Conservation (phyloP, 2,329 filamentous ascomycete genomes). For the Colletotrichum agaves region DNA sequence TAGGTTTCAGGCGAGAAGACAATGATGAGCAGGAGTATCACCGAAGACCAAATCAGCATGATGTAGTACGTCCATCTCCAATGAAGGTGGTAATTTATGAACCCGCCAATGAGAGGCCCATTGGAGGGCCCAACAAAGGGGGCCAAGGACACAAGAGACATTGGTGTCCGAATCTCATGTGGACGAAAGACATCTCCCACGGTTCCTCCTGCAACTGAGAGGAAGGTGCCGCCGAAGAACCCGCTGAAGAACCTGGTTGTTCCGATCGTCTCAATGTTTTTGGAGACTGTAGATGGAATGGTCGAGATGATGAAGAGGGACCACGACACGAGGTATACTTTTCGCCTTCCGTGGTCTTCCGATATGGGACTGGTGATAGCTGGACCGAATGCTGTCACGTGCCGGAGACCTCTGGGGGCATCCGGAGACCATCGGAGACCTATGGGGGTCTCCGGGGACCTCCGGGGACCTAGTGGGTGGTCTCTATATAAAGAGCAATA, state of each 20-base stretch:
- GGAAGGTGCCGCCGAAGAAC: constrained; percentile 73
- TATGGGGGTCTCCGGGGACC: too few relatives aligned
- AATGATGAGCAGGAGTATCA: constrained; percentile 70
- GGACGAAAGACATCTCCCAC: constrained; percentile 81
- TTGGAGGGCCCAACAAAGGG: constrained; percentile 72
- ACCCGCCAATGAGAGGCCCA: constrained; percentile 76
- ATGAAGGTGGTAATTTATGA: constrained; percentile 78
- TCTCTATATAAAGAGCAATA: too few relatives aligned
- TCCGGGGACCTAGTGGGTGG: too few relatives aligned
- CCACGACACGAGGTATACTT: constrained; percentile 85
- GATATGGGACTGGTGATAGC: constrained; percentile 71
- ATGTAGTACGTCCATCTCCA: constrained; percentile 91
- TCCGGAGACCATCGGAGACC: too few relatives aligned
- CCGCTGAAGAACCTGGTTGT: constrained; percentile 81
- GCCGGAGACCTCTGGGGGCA: too few relatives aligned
- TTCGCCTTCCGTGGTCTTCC: constrained; percentile 83
- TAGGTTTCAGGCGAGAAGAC: constrained; percentile 89
- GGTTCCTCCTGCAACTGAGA: constrained; percentile 83
- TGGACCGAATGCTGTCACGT: too few relatives aligned
- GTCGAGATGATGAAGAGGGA: constrained; percentile 80
- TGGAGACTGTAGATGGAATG: constrained; percentile 82
- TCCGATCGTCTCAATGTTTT: constrained; percentile 81
- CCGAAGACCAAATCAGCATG: constrained; percentile 80
- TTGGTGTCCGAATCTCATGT: constrained; percentile 77
- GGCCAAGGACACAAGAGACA: constrained; percentile 80